Percentiles rank a stretch among this genome's conserved stretches.
phyloP scores from a whole-genome alignment of 495 filamentous ascomycete species.

The Neurospora sp. region DNA sequence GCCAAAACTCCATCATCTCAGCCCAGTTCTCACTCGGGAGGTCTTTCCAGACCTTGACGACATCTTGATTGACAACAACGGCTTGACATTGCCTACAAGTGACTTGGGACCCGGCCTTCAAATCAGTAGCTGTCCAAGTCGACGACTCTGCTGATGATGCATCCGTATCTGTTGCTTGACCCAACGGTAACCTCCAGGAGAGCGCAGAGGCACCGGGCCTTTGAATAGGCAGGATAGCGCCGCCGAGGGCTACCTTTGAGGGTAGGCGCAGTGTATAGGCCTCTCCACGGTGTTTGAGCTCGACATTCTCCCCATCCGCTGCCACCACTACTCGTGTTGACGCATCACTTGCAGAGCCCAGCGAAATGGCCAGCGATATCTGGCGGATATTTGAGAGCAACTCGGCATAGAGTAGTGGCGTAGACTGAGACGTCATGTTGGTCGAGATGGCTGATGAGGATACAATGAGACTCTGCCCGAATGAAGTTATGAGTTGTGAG shows the following conservation, averaged over 20 bases:
- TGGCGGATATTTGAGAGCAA: conserved; percentile 79
- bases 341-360: conserved; percentile 39
- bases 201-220: conserved; percentile 34
- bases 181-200: conserved; percentile 60
- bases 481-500: neutral
- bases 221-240: conserved; percentile 26
- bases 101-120: conserved; percentile 45
- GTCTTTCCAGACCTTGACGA: conserved; percentile 71
- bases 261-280: conserved; percentile 55
- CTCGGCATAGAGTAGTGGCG: conserved; percentile 62
- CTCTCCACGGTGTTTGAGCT: conserved; percentile 44
- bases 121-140: conserved; percentile 66
- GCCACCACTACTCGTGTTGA: conserved; percentile 41
- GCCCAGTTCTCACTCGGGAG: conserved; percentile 95
- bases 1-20: conserved; percentile 99
- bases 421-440: neutral
- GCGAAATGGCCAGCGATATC: conserved; percentile 61
- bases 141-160: conserved; percentile 21
- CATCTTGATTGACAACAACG: conserved; percentile 32
- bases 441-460: neutral
- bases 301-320: conserved; percentile 40
- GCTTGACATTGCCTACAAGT: conserved; percentile 52
- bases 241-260: conserved; percentile 37
- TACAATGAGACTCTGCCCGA: no score
- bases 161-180: conserved; percentile 14